Conservation (phyloP, 805 yeast genomes). For the Kuraishia hungarica region DNA sequence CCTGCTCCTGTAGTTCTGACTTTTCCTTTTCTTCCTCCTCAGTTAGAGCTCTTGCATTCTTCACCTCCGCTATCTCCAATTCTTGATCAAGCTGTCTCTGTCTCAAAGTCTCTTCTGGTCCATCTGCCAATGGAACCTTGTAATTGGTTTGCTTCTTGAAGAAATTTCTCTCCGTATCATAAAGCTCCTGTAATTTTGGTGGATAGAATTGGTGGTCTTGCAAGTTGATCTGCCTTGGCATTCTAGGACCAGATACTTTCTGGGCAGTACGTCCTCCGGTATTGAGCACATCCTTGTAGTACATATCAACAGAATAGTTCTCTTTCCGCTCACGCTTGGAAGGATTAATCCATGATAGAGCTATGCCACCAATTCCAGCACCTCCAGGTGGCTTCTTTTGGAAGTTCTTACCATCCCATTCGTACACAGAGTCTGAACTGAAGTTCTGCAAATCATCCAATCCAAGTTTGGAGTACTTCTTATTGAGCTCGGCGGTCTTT, state of each 20-base stretch:
- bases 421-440: constrained; percentile 67
- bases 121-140: constrained; percentile 49
- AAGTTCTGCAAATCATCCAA: constrained; percentile 74
- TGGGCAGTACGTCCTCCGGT: constrained; percentile 54
- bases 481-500: constrained; percentile 53
- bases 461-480: constrained; percentile 59
- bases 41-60: constrained; percentile 70
- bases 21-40: constrained; percentile 70
- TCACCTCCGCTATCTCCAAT: constrained; percentile 65
- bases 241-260: constrained; percentile 55
- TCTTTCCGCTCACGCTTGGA: constrained; percentile 79
- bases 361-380: constrained; percentile 38
- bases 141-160: constrained; percentile 61
- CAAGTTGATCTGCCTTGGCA: constrained; percentile 76
- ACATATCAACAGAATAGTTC: constrained; percentile 37
- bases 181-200: constrained; percentile 60
- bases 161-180: constrained; percentile 75
- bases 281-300: constrained; percentile 66
- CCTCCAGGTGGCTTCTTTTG: constrained; percentile 47
- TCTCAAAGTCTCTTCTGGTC: constrained; percentile 17
- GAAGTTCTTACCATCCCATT: constrained; percentile 83
- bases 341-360: constrained; percentile 73
- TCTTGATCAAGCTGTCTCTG: constrained; percentile 34
- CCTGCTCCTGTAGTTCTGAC: constrained; percentile 49
- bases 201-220: constrained; percentile 92